Conservation (phyloP, 2,329 filamentous ascomycete genomes). For the Trichothecium roseum region DNA sequence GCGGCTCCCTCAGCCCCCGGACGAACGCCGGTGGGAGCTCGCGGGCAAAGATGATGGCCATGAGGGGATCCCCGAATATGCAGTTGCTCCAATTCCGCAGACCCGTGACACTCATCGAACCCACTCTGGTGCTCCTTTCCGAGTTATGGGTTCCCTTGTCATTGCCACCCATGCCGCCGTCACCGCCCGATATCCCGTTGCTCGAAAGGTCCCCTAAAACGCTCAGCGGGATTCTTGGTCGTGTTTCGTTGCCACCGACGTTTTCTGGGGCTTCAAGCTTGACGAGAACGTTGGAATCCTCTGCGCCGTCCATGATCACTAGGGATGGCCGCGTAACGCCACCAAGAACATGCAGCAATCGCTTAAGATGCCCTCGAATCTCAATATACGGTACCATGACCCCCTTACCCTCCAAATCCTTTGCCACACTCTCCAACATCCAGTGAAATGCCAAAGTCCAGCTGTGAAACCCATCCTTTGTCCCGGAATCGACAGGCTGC, state of each 20-base stretch:
- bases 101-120: constrained; percentile 27
- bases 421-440: constrained; percentile 43
- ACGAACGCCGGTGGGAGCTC: too few relatives aligned
- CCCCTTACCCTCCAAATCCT: constrained; percentile 50
- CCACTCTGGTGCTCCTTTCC: constrained; percentile 9
- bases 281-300: constrained; percentile 40
- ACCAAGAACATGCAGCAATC: constrained; percentile 39
- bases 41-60: constrained; percentile 22
- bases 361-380: constrained; percentile 40
- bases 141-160: neutral
- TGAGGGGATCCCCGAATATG: constrained; percentile 49
- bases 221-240: too few relatives aligned
- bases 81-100: constrained; percentile 49
- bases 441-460: constrained; percentile 49
- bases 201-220: too few relatives aligned
- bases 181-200: too few relatives aligned
- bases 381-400: constrained; percentile 46
- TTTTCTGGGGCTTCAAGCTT: neutral
- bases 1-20: too few relatives aligned
- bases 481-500: neutral
- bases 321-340: constrained; percentile 39
- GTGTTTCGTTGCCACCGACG: neutral
- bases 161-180: too few relatives aligned
- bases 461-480: neutral
- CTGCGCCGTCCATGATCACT: constrained; percentile 42